Evolutionary conservation across 2,329 filamentous ascomycete genomes (phyloP).

Genomic region (Bipolaris cookei): DNA sequence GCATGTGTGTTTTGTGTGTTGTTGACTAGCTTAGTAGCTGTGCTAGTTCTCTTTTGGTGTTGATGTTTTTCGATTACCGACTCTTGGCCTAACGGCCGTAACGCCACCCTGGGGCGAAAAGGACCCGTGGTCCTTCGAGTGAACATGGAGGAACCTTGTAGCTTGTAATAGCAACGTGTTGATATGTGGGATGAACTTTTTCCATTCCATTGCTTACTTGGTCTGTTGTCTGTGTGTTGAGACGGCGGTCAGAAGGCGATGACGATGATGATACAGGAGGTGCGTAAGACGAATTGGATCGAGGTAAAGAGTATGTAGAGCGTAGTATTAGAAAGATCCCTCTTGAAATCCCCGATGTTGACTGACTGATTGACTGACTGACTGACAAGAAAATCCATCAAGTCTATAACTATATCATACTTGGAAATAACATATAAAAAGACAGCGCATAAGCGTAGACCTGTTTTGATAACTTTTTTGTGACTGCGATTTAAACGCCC

Average conservation of each 20-base stretch:
- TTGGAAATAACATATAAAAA: background rate
- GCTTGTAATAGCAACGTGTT: too few species aligned
- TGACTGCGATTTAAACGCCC: constrained; percentile 29
- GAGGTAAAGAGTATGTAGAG: background rate
- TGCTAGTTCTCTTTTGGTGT: too few species aligned
- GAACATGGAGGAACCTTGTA: background rate
- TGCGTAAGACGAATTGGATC: background rate
- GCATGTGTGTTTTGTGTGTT: too few species aligned
- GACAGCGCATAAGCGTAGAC: background rate
- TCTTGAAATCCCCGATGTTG: background rate
- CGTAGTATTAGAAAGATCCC: background rate
- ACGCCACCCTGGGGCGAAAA: background rate
- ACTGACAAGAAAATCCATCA: background rate
- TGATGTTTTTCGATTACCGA: too few species aligned
- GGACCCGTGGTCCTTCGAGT: background rate
- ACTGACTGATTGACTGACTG: background rate
- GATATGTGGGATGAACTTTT: too few species aligned
- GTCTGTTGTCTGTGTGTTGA: background rate
- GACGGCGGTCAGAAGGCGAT: background rate
- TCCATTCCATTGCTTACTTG: too few species aligned
- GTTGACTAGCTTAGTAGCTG: too few species aligned
- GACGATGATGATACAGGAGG: background rate
- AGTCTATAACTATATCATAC: background rate
- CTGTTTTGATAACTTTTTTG: constrained; percentile 6
- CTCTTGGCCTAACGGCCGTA: background rate